Conservation (phyloP, 345 rosid genomes). For the Bruguiera gymnorhiza region DNA sequence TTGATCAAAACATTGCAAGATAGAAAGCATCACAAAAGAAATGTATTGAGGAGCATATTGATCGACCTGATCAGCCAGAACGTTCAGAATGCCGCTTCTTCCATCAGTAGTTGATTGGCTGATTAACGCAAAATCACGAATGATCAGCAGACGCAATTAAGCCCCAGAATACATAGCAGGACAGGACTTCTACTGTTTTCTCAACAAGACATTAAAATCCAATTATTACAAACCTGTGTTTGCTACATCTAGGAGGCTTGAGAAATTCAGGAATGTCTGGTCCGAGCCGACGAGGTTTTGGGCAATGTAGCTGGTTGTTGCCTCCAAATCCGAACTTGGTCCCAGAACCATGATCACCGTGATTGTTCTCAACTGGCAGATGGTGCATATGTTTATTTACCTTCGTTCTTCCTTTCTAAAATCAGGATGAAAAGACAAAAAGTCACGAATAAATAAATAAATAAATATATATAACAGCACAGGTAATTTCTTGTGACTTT, state of each 20-base stretch:
- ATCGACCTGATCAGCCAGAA: conserved; percentile 36
- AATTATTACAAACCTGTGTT: conserved; percentile 35
- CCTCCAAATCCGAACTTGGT: conserved; percentile 15
- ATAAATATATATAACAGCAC: background rate
- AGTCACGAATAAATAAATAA: background rate
- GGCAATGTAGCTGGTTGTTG: conserved; percentile 45
- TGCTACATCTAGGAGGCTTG: conserved; percentile 48
- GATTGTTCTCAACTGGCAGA: conserved; percentile 34
- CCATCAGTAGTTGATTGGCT: conserved; percentile 46
- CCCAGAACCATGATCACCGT: conserved; percentile 30
- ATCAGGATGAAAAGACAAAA: conserved; percentile 1
- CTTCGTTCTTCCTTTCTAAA: background rate
- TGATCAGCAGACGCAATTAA: background rate
- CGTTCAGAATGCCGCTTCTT: conserved; percentile 38
- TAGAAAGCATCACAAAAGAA: background rate
- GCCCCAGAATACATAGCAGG: background rate
- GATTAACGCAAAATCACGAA: conserved; percentile 7
- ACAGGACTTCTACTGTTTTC: background rate
- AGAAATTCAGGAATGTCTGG: conserved; percentile 57
- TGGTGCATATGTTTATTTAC: conserved; percentile 38
- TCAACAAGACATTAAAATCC: background rate
- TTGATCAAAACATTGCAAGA: no score
- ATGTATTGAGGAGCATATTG: background rate
- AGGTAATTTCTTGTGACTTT: background rate
- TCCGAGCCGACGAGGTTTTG: conserved; percentile 63